Evolutionary conservation across 805 yeast species (phyloP), one percentile per base, ranked within the genome.

Genomic region (Lipomyces orientalis): DNA sequence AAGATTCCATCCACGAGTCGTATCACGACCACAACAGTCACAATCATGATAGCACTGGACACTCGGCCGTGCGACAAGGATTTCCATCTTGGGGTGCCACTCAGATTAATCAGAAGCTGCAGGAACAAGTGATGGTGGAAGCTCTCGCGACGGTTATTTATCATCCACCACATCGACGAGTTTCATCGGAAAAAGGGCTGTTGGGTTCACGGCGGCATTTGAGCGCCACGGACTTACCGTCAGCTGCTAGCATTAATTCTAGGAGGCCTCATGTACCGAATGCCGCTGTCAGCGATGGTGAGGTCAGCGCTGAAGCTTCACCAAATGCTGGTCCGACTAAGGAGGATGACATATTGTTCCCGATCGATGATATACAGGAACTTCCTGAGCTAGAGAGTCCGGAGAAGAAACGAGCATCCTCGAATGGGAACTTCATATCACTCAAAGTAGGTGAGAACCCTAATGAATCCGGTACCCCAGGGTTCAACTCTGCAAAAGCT

Each of bases 91-190:
- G 81, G 73, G 91, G 90, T 0, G 83, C 91, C 1, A 90, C 96
- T 0, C 85, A 85, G 2, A 87, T 90, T 2, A 90, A 90, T 75
- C 82, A 87, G n/a, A 86, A 87, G 73, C 78, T 90, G 34, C 89
- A 89, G 73, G 94, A 90, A 72, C 79, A 87, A 60, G 91, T 90
- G 0, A 76, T 90, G 31, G 84, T 86, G 39, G 96, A 90, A 75
- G 95, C 90, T 0, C 90, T 90, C 79, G 86, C 87, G 4, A 87
- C 88, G 19, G 49, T 43, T n/a, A n/a, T 16, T 12, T 8, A 16
- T 16, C 70, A 75, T 10, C 62, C 70, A 16, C 75, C 74, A 9
- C 64, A 60, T 12, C 62, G 69, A 9, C 64, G 65, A 7, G 51
- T 37, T 34, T 31, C 70, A 25, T 12, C 59, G 12, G 62, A 57